Conservation (phyloP, 129 eudicot species). For the Artemisia annua region DNA sequence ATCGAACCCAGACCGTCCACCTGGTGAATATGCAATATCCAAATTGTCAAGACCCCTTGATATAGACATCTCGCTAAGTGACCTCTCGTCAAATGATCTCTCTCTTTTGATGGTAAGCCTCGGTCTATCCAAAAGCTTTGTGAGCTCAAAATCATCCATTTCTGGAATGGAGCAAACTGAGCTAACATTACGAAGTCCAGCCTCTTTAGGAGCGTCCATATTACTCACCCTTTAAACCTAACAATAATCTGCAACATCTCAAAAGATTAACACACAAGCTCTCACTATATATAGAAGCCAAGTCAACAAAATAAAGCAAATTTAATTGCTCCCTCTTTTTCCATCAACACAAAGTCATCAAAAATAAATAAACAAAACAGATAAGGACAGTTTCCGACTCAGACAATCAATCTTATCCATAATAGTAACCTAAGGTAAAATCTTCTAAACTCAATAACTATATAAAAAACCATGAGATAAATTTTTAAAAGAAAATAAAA, state of each 20-base stretch:
- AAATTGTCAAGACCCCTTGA: slow-evolving; percentile 71
- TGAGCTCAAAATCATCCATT: slow-evolving; percentile 81
- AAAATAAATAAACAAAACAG: slow-evolving; percentile 8
- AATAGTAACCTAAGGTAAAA: background rate
- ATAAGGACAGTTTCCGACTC: slow-evolving; percentile 23
- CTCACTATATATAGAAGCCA: background rate
- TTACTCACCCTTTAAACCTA: slow-evolving; percentile 25
- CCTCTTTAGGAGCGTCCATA: slow-evolving; percentile 58
- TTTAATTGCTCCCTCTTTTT: background rate
- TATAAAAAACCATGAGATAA: no score
- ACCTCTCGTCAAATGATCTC: slow-evolving; percentile 95
- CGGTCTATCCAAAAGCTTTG: slow-evolving; percentile 81
- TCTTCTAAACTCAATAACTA: no score
- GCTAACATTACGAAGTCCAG: slow-evolving; percentile 75
- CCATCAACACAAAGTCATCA: background rate
- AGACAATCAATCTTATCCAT: slow-evolving; percentile 26
- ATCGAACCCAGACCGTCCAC: slow-evolving; percentile 72
- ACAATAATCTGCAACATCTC: slow-evolving; percentile 36
- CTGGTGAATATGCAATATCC: slow-evolving; percentile 84
- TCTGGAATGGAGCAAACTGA: slow-evolving; percentile 78
- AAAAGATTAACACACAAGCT: background rate
- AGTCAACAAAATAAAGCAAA: background rate
- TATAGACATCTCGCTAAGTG: slow-evolving; percentile 85
- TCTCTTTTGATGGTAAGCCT: slow-evolving; percentile 73
- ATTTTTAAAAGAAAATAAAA: background rate